A percentile compares a stretch with the other conserved stretches of the same genome.
Evolutionary conservation across 2,329 filamentous ascomycete species (phyloP).

Genomic region (Teratosphaeria zuluensis): DNA sequence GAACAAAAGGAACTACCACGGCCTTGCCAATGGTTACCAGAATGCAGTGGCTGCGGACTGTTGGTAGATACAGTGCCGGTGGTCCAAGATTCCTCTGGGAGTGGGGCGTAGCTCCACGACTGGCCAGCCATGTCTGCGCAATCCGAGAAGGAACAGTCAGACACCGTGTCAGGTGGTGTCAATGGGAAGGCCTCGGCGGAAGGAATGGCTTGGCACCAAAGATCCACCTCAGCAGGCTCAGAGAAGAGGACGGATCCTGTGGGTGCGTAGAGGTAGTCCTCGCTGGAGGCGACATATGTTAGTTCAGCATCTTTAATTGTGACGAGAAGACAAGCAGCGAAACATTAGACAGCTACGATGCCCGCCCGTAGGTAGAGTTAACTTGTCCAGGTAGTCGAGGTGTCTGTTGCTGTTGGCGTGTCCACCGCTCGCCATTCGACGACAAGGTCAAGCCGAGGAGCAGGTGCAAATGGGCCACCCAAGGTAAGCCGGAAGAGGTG

Average conservation of each 20-base stretch:
- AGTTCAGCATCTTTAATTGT: not conserved
- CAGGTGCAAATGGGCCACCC: not conserved
- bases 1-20: constrained; percentile 5
- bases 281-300: constrained; percentile 9
- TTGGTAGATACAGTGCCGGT: constrained; percentile 15
- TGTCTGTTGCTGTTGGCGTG: not conserved
- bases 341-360: not conserved
- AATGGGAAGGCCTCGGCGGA: constrained; percentile 15
- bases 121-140: constrained; percentile 18
- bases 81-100: constrained; percentile 20
- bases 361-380: not conserved
- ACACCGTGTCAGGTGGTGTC: constrained; percentile 23
- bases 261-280: constrained; percentile 17
- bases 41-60: constrained; percentile 14
- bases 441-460: not conserved
- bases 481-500: not conserved
- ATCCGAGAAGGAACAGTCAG: constrained; percentile 20
- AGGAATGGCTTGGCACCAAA: constrained; percentile 22
- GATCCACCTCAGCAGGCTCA: constrained; percentile 19
- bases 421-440: not conserved
- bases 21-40: constrained; percentile 13
- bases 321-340: not conserved
- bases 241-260: constrained; percentile 22
- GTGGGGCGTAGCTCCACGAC: constrained; percentile 17
- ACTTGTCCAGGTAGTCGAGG: not conserved